Base-by-base conservation (phyloP, 2,329 filamentous ascomycete species). In the Calonectria fujianensis region DNA sequence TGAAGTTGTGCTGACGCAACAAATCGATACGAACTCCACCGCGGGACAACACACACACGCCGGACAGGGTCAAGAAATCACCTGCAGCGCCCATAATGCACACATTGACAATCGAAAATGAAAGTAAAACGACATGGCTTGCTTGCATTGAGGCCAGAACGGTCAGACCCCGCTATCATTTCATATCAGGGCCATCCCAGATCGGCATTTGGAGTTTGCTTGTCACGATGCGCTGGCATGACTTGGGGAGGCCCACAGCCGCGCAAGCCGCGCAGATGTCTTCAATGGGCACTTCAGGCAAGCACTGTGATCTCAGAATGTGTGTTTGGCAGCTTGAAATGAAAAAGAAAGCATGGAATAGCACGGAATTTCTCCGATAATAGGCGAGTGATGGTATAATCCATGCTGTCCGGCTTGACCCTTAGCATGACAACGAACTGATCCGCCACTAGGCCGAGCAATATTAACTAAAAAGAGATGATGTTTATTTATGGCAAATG, bases 321-420 rank as follows among this genome's bases (percentile, higher is more conserved):
- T 35, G 13, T 18, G 2, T 6, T 27, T 16, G 11, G 5, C n/a
- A 41, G 24, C 35, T 13, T 18, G 35, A 41, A n/a, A 61, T 24
- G 39, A 7, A 16, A 27, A 54, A 61, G 7, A 18, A 14, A 24
- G 0, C n/a, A 37, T 16, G 16, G 0, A 13, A 37, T 16, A 8
- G 1, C 9, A 6, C 7, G 24, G 24, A 18, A 16, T 4, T 39
- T 41, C 3, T 20, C 13, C 31, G 31, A 32, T 8, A 7, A 8
- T 3, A 9, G 1, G 1, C n/a, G 2, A 18, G 20, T 1, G 14
- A 24, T 20, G 9, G 9, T 16, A 3, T 5, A 37, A 39, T 1
- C 8, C 32, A 24, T 24, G 1, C 20, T 9, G 20, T 48, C n/a
- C n/a, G 20, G 1, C 45, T 9, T 1, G 2, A n/a, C 9, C 13